These are phyloP conservation scores for Canavalia ensiformis DNA, from an alignment of 306 rosid genomes.

Conservation along the genomic window DNA sequence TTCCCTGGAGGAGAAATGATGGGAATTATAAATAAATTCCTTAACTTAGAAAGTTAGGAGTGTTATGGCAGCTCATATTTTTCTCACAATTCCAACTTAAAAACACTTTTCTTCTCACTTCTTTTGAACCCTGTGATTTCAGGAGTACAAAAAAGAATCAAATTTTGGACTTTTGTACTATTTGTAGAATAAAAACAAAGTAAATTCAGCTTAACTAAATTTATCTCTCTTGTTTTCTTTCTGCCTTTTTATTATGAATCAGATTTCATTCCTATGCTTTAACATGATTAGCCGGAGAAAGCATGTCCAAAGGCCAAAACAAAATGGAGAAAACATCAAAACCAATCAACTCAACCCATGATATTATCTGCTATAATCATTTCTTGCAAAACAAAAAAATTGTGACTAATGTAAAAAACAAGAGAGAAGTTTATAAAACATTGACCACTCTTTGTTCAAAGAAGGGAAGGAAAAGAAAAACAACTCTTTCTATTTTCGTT, in stretches of 20 bases:
- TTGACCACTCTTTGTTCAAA: too few species aligned
- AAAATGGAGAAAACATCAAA: neutral
- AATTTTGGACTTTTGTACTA: conserved; percentile 31
- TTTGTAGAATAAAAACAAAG: conserved; percentile 32
- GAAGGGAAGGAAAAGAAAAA: too few species aligned
- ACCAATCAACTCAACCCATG: neutral
- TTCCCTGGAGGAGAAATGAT: conserved; percentile 97
- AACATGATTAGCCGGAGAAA: neutral
- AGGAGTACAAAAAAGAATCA: neutral
- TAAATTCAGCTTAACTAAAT: conserved; percentile 23
- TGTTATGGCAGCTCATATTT: conserved; percentile 26
- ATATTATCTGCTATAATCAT: neutral
- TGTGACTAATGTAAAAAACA: too few species aligned
- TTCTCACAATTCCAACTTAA: conserved; percentile 31
- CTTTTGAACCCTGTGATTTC: conserved; percentile 6
- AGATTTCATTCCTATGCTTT: neutral
- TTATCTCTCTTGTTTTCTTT: neutral
- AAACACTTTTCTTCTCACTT: conserved; percentile 18
- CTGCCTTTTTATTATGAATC: neutral
- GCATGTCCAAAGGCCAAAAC: neutral
- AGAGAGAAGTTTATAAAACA: too few species aligned
- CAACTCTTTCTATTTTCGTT: too few species aligned
- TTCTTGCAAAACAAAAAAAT: too few species aligned
- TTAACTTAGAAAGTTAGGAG: conserved; percentile 48
- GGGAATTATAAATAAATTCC: conserved; percentile 81